A percentile compares a stretch with the other conserved stretches of the same genome.
Conservation (phyloP, 352 stramenopile species). For the Globisporangium apiculatum region DNA sequence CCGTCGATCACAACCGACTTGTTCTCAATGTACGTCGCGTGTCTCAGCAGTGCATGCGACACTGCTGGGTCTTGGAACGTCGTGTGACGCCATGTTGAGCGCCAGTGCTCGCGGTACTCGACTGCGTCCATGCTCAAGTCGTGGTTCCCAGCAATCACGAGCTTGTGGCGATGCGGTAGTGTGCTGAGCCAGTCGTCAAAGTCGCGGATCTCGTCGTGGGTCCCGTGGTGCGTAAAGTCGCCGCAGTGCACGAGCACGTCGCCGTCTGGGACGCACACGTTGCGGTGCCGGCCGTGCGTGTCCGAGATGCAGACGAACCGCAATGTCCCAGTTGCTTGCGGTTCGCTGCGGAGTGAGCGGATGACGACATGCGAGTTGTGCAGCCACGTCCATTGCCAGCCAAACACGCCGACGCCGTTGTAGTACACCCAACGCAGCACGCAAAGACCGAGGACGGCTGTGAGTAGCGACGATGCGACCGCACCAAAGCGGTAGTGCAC, state of each 20-base stretch:
- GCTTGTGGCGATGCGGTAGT: constrained; percentile 67
- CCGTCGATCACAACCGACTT: constrained; percentile 57
- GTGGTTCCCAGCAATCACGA: constrained; percentile 82
- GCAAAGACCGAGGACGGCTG: constrained; percentile 15
- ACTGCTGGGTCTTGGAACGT: constrained; percentile 57
- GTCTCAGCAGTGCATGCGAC: constrained; percentile 47
- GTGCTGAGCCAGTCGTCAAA: constrained; percentile 76
- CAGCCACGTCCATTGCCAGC: constrained; percentile 38
- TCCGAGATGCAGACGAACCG: constrained; percentile 80
- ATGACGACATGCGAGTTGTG: constrained; percentile 24
- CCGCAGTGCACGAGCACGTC: constrained; percentile 88
- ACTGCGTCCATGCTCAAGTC: constrained; percentile 68
- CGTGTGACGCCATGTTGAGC: constrained; percentile 41
- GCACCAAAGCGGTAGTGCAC: constrained; percentile 25
- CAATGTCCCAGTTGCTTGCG: constrained; percentile 46
- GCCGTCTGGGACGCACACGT: constrained; percentile 57
- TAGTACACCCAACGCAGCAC: constrained; percentile 48
- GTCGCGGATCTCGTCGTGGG: constrained; percentile 56
- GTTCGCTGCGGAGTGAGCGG: constrained; percentile 22
- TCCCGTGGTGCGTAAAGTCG: constrained; percentile 84
- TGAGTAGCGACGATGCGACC: constrained; percentile 10
- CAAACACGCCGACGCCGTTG: constrained; percentile 54
- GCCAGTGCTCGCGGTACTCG: constrained; percentile 64
- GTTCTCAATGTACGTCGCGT: constrained; percentile 76
- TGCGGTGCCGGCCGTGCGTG: constrained; percentile 65